Evolutionary conservation across 1,139 yeast genomes (phyloP).

Genomic region (Blastobotrys apis): DNA sequence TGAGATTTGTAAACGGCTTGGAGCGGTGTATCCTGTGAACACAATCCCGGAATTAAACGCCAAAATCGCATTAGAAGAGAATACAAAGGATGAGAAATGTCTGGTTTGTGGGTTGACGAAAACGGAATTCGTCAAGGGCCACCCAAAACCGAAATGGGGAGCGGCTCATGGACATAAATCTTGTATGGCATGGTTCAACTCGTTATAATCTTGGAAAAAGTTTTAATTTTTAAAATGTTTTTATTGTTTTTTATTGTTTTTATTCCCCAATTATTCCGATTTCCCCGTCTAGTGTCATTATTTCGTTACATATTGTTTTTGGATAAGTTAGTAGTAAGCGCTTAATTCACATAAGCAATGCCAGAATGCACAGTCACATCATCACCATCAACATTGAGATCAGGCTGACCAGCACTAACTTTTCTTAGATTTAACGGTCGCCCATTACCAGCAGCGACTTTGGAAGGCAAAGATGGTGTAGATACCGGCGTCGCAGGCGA

Average conservation of each 20-base stretch:
- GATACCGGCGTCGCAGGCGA: slow-evolving; percentile 3
- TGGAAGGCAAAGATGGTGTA: slow-evolving; percentile 1
- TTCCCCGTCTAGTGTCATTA: no score
- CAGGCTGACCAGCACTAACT: not conserved
- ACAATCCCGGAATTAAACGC: not conserved
- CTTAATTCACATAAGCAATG: not conserved
- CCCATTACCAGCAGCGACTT: not conserved
- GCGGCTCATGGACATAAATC: slow-evolving; percentile 8
- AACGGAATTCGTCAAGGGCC: slow-evolving; percentile 10
- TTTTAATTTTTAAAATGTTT: not conserved
- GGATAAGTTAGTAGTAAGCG: no score
- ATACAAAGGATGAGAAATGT: slow-evolving; percentile 1
- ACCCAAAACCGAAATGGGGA: slow-evolving; percentile 2
- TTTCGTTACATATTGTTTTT: no score
- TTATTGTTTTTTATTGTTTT: slow-evolving; percentile 6
- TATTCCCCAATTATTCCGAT: no score
- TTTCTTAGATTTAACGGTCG: not conserved
- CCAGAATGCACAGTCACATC: not conserved
- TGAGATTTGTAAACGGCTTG: not conserved
- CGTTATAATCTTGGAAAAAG: not conserved
- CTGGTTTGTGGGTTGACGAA: slow-evolving; percentile 11
- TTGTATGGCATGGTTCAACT: slow-evolving; percentile 11
- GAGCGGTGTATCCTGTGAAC: not conserved
- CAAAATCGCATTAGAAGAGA: not conserved
- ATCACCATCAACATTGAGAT: not conserved